Conservation (phyloP, 2,329 filamentous ascomycete genomes). For the Neofusicoccum cordaticola region DNA sequence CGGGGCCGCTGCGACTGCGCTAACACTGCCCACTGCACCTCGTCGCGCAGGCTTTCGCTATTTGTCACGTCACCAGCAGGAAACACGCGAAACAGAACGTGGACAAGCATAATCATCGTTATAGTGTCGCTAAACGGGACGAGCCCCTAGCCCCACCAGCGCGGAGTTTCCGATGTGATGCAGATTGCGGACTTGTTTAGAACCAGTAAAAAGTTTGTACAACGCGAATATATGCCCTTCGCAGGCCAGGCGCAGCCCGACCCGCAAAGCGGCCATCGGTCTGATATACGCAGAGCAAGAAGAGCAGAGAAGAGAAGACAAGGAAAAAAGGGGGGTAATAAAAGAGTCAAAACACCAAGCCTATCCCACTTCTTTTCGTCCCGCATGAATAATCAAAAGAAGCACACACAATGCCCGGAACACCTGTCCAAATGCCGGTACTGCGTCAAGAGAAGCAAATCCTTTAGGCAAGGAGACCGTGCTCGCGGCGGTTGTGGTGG, state of each 20-base stretch:
- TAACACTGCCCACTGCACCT: too few species aligned
- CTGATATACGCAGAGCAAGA: constrained; percentile 7
- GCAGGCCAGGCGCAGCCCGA: constrained; percentile 1
- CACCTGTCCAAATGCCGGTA: constrained; percentile 1
- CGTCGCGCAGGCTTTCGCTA: too few species aligned
- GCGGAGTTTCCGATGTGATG: constrained; percentile 10
- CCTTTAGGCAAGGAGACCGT: constrained; percentile 16
- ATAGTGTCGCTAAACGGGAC: neutral
- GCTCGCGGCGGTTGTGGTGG: constrained; percentile 27
- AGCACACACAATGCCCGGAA: neutral
- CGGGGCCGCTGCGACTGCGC: neutral
- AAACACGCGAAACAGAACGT: neutral
- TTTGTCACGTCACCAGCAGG: too few species aligned
- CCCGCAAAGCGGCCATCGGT: neutral
- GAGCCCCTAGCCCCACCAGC: neutral
- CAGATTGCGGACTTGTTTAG: neutral
- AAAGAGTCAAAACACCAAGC: constrained; percentile 11
- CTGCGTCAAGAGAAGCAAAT: neutral
- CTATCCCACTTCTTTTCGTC: constrained; percentile 8
- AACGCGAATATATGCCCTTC: neutral
- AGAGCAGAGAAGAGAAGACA: neutral
- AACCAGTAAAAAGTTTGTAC: constrained; percentile 7
- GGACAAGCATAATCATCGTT: constrained; percentile 11
- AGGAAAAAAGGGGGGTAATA: neutral
- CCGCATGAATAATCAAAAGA: constrained; percentile 11